Percentiles rank a stretch among this genome's conserved stretches.
Evolutionary conservation across 768 basidiomycete genomes (phyloP).

Genomic region (Suillus spraguei): DNA sequence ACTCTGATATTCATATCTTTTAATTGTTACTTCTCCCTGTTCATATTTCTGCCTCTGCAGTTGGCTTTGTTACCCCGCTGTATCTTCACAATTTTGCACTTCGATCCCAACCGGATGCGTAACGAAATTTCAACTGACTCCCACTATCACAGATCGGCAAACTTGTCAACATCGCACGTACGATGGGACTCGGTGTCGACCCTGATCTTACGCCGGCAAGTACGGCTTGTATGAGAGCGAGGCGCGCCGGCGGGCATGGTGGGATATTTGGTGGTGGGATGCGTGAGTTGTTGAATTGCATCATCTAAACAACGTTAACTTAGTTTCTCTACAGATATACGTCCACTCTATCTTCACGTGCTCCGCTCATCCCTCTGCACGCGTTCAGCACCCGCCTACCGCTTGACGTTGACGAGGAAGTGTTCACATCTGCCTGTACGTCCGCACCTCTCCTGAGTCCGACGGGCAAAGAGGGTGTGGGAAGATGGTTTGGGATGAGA

Average conservation of each 20-base stretch:
- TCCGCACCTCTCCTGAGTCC: constrained; percentile 41
- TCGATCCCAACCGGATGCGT: not conserved
- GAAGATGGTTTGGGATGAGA: constrained; percentile 61
- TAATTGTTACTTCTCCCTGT: not conserved
- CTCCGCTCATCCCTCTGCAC: constrained; percentile 54
- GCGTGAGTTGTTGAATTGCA: constrained; percentile 49
- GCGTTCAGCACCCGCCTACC: constrained; percentile 61
- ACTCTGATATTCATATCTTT: not conserved
- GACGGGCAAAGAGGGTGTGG: constrained; percentile 15
- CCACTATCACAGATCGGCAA: constrained; percentile 56
- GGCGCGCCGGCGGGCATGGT: constrained; percentile 65
- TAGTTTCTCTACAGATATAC: not conserved
- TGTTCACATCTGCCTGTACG: constrained; percentile 49
- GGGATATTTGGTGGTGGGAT: constrained; percentile 80
- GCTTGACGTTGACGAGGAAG: constrained; percentile 56
- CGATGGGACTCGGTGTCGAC: constrained; percentile 63
- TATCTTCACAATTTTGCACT: not conserved
- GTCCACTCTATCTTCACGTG: constrained; percentile 3
- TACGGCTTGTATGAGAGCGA: constrained; percentile 55
- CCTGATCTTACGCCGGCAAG: constrained; percentile 53
- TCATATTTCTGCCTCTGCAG: not conserved
- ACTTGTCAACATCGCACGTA: constrained; percentile 65
- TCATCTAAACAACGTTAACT: not conserved
- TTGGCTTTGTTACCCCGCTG: not conserved
- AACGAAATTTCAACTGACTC: not conserved